These are phyloP conservation scores for Suillus clintonianus DNA, from an alignment of 768 basidiomycete genomes.

Conservation along the genomic window DNA sequence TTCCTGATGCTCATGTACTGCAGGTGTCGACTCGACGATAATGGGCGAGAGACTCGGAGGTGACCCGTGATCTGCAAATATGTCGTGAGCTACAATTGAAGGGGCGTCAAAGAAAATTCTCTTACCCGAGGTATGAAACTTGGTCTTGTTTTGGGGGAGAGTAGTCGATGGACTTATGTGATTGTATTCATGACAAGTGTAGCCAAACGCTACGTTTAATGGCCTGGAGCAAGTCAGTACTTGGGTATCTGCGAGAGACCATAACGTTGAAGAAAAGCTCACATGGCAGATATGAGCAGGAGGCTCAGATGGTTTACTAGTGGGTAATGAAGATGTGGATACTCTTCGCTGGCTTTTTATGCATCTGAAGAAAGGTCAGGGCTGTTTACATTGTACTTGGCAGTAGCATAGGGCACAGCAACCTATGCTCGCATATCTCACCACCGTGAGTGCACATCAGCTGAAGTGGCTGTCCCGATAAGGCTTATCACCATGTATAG, in stretches of 20 bases:
- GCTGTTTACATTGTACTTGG: neutral
- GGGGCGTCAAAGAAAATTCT: neutral
- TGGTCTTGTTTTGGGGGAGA: neutral
- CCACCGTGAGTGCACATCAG: neutral
- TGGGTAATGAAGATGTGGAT: neutral
- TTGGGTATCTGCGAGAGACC: neutral
- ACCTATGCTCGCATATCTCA: no score
- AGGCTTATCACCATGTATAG: slow-evolving; percentile 1
- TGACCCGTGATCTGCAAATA: neutral
- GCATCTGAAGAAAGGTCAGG: neutral
- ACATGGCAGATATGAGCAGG: neutral
- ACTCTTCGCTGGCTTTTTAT: neutral
- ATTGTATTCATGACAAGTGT: neutral
- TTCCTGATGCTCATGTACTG: neutral
- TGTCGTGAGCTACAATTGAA: neutral
- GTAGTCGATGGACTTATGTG: neutral
- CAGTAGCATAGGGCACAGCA: neutral
- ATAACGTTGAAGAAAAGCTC: neutral
- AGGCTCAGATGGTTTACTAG: no score
- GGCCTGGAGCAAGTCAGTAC: neutral
- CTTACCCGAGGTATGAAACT: no score
- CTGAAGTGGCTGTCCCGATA: neutral
- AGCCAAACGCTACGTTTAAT: neutral
- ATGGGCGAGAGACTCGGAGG: neutral
- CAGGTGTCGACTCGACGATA: neutral